Percentiles rank a stretch among this genome's conserved stretches.
Evolutionary conservation across 495 filamentous ascomycete genomes (phyloP).

Genomic region (Aspergillus ellipticus): DNA sequence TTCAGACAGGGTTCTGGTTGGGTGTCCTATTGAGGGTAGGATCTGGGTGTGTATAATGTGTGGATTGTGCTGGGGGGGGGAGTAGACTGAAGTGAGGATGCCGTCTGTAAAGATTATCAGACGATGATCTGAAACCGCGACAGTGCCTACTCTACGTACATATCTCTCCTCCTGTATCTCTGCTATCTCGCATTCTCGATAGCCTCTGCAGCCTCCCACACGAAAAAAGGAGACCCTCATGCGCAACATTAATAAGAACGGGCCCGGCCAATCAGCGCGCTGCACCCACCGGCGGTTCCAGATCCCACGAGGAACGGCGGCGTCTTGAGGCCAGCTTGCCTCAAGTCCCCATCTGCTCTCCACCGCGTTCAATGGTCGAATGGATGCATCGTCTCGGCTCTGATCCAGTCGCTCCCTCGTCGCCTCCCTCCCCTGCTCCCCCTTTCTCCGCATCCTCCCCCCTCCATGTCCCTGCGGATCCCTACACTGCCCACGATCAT

Average conservation of each 20-base stretch:
- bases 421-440: neutral
- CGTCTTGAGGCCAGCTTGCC: conserved; percentile 38
- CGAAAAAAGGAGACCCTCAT: neutral
- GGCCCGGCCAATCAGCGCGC: neutral
- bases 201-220: neutral
- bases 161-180: too few species aligned
- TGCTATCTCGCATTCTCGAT: too few species aligned
- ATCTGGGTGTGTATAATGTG: too few species aligned
- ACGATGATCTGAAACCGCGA: too few species aligned
- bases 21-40: neutral
- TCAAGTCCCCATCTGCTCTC: conserved; percentile 13
- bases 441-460: conserved; percentile 4
- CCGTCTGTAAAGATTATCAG: too few species aligned
- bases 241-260: neutral
- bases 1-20: neutral
- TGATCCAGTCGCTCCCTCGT: conserved; percentile 1
- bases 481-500: conserved; percentile 8
- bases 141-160: too few species aligned
- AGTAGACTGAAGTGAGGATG: too few species aligned
- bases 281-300: neutral
- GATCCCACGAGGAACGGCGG: neutral
- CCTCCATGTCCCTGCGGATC: conserved; percentile 11
- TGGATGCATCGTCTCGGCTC: conserved; percentile 11
- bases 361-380: conserved; percentile 1
- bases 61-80: too few species aligned